Evolutionary conservation across 129 eudicot species (phyloP), one percentile per base, ranked within the genome.

Genomic region (Flaveria ramosissima): DNA sequence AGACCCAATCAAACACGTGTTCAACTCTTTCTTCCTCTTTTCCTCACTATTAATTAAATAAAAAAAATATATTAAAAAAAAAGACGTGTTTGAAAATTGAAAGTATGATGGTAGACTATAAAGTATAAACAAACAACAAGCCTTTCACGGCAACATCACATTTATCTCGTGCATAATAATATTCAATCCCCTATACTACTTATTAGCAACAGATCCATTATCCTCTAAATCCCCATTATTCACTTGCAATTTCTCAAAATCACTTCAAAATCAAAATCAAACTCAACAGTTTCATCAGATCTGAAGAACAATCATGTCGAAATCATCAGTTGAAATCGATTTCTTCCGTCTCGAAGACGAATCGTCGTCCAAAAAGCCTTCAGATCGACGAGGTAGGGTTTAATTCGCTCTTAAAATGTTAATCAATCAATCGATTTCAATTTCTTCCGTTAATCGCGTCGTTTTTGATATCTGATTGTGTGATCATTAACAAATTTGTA

Each of bases 261-360:
- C 47, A 36, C 1, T 5, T 36, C 41, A 36, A 36, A 5, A 36
- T 36, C 41, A 5, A 36, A 4, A 36, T 36, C 41, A 36, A 15
- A 27, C n/a, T 26, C 50, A 62, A 7, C 4, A 42, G 4, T 46
- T n/a, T 41, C 66, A 30, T 30, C 36, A 30, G 36, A 30, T 30
- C 36, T 30, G 36, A 30, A 20, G 15, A 24, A 24, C 53, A 16
- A 70, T 70, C 57, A 81, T 81, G 83, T 73, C 75, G 5, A 68
- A 73, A 59, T 70, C 84, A 43, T 70, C 84, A 43, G 80, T 85
- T 21, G 90, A 89, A 68, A 83, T 82, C 70, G 88, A 89, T 72
- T 85, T 89, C 74, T 87, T 87, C 65, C 77, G 81, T 39, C 79
- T 82, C 76, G 72, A 76, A 23, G 80, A 59, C 7, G 78, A 79